Evolutionary conservation across 75 land plant species (phyloP), one percentile per base, ranked within the genome.

Genomic region (Sequoiadendron giganteum): DNA sequence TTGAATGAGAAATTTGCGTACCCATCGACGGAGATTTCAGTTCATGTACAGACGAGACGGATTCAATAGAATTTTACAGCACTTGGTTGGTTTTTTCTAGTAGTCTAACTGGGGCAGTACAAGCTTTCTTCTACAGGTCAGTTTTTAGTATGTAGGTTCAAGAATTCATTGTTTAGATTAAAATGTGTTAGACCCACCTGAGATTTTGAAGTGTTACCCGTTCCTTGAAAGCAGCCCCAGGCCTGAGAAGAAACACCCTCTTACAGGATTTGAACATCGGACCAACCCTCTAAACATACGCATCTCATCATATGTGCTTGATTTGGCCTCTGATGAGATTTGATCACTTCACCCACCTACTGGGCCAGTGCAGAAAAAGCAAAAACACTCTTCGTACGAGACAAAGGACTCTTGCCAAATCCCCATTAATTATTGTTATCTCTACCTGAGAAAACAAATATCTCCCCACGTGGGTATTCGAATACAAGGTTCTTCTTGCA

Each of bases 361-460:
- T 75, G 77, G 38, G 38, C 13, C 77, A 34, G 77, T 11, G 32
- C 77, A 30, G n/a, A 19, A 61, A 21, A 18, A 61, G 7, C 28
- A 65, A 65, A 65, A 65, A 25, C n/a, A 65, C 28, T 75, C 38
- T 75, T 75, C n/a, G 34, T 75, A 75, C 77, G 77, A 75, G 77
- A 75, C 77, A 10, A 32, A 34, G 14, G 77, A 14, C 38, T 75
- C 15, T 34, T 75, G 77, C 38, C 38, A 13, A 72, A 72, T 28
- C 30, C 76, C 10, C 76, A 72, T 72, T 72, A 32, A 30, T 72
- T 8, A 11, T 34, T 75, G 4, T 75, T 34, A 3, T 75, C 34
- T 14, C 0, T 75, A 34, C 77, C 77, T 75, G 38, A 11, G 11
- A 13, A 73, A 34, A 13, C 0, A 34, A 34, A 2, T 75, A 4